Conservation (phyloP, 441 rosid genomes). For the Corymbia citriodora region DNA sequence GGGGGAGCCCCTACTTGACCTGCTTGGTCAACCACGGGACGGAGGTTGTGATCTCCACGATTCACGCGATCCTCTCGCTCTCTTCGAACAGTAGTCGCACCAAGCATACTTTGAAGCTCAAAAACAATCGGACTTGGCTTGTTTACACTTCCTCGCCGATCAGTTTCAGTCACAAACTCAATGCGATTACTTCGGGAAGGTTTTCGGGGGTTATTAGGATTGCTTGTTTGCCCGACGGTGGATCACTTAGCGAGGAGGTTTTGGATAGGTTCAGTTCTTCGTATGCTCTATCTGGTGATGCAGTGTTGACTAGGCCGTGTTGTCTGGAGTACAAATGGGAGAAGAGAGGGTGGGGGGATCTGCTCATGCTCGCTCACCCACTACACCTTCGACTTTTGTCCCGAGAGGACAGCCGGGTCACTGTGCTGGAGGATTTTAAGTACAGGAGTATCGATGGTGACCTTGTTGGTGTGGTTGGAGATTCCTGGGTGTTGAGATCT, state of each 20-base stretch:
- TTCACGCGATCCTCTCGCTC: conserved; percentile 64
- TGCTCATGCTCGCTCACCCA: conserved; percentile 86
- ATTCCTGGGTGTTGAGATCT: conserved; percentile 66
- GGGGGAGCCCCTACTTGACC: conserved; percentile 89
- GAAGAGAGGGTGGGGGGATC: conserved; percentile 83
- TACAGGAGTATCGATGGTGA: conserved; percentile 81
- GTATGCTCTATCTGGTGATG: conserved; percentile 75
- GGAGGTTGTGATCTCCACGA: conserved; percentile 53
- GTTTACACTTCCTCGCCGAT: conserved; percentile 68
- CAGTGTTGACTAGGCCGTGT: conserved; percentile 54
- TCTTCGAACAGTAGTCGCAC: conserved; percentile 38
- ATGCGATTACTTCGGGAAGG: conserved; percentile 35
- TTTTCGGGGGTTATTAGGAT: conserved; percentile 68
- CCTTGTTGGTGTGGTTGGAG: conserved; percentile 81
- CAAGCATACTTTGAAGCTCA: conserved; percentile 55
- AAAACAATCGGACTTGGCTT: conserved; percentile 88
- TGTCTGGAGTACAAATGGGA: conserved; percentile 77
- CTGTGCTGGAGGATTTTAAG: conserved; percentile 51
- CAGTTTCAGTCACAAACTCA: conserved; percentile 27
- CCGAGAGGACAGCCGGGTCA: conserved; percentile 20
- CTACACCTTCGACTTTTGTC: conserved; percentile 64
- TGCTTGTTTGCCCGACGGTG: conserved; percentile 42
- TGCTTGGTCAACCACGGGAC: conserved; percentile 39
- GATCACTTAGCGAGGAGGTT: conserved; percentile 34
- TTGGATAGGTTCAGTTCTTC: conserved; percentile 81